Percentiles rank a stretch among this genome's conserved stretches.
Evolutionary conservation across 352 stramenopile genomes (phyloP).

Genomic region (Globisporangium splendens): DNA sequence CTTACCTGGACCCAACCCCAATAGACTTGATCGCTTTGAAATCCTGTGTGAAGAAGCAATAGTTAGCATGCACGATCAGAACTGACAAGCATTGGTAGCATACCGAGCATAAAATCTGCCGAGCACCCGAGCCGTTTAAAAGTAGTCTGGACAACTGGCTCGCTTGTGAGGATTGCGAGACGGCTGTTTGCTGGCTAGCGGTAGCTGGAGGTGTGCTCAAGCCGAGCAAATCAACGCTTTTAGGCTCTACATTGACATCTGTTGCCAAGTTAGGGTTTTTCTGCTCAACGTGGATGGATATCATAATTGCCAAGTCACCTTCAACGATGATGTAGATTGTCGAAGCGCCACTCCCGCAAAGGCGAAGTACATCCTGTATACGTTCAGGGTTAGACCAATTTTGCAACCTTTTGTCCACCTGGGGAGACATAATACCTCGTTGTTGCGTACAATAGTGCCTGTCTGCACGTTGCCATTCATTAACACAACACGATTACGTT

Average conservation of each 20-base stretch:
- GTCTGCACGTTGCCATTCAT: constrained; percentile 7
- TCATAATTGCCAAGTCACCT: not conserved
- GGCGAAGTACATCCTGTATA: constrained; percentile 17
- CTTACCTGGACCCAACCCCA: constrained; percentile 63
- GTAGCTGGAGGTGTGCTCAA: constrained; percentile 12
- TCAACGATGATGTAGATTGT: constrained; percentile 14
- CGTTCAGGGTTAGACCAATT: not conserved
- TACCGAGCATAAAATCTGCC: constrained; percentile 27
- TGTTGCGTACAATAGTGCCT: constrained; percentile 7
- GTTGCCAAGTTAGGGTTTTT: not conserved
- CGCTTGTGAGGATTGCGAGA: not conserved
- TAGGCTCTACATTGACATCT: constrained; percentile 3
- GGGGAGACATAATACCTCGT: constrained; percentile 6
- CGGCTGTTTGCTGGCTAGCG: not conserved
- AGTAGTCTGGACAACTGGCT: constrained; percentile 12
- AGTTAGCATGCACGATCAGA: not conserved
- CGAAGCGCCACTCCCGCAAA: constrained; percentile 14
- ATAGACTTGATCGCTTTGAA: constrained; percentile 48
- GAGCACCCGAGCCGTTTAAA: constrained; percentile 18
- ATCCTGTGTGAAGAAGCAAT: constrained; percentile 16
- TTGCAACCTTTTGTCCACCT: not conserved
- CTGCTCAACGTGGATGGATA: not conserved
- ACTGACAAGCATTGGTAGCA: not conserved
- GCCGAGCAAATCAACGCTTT: constrained; percentile 29
- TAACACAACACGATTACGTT: not conserved